Conservation (phyloP, 2,329 filamentous ascomycete species). For the Monilinia fructicola region DNA sequence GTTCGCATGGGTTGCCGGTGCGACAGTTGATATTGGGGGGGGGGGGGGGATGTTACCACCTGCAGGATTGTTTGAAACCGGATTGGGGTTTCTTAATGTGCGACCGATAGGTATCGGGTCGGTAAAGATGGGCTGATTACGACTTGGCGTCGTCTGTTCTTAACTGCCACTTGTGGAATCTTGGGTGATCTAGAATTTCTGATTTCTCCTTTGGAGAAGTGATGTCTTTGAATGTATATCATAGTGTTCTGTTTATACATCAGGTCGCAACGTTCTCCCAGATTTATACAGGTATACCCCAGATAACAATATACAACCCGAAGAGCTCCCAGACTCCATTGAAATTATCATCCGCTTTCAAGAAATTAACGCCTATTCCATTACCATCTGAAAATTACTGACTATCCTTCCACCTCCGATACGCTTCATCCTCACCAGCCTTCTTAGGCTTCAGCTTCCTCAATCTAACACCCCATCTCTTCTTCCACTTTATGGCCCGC, state of each 20-base stretch:
- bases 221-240: background rate
- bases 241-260: background rate
- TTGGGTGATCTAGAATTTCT: background rate
- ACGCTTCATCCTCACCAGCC: constrained; percentile 7
- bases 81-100: too few relatives aligned
- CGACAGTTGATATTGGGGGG: background rate
- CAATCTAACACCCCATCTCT: constrained; percentile 33
- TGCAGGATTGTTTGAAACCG: background rate
- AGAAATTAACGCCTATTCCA: background rate
- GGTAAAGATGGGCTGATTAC: constrained; percentile 2
- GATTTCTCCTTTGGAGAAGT: background rate
- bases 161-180: background rate
- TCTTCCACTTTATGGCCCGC: constrained; percentile 49
- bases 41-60: background rate
- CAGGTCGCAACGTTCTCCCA: background rate
- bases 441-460: constrained; percentile 20
- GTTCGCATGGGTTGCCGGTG: background rate
- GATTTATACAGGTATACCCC: background rate
- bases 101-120: background rate
- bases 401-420: constrained; percentile 6
- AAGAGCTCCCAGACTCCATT: background rate
- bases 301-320: background rate
- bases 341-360: background rate
- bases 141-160: background rate
- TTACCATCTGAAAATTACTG: constrained; percentile 7